A percentile compares a stretch with the other conserved stretches of the same genome.
These are phyloP conservation scores for Trichoderma orchidacearum DNA, from an alignment of 495 filamentous ascomycete species.

Conservation along the genomic window DNA sequence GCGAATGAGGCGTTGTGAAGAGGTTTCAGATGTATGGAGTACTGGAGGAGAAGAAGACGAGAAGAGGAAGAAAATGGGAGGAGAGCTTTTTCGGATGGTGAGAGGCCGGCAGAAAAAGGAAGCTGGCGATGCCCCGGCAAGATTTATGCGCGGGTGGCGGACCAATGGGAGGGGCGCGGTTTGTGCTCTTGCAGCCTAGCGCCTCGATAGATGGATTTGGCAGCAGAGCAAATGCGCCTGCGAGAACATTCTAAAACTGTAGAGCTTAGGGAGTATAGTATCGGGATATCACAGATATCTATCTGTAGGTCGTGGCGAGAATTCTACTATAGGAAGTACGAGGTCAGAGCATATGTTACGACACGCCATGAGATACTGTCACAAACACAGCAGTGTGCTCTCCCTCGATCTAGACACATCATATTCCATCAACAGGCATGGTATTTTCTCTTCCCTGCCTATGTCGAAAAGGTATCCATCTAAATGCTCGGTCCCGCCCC, in stretches of 20 bases:
- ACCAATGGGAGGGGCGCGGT: not conserved
- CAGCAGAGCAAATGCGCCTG: not conserved
- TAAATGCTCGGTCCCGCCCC: too few relatives aligned
- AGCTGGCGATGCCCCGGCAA: not conserved
- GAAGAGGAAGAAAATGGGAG: not conserved
- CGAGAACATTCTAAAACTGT: not conserved
- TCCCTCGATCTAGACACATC: too few relatives aligned
- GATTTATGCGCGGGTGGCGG: conserved; percentile 1
- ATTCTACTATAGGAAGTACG: too few relatives aligned
- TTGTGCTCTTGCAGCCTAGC: not conserved
- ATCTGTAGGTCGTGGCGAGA: too few relatives aligned
- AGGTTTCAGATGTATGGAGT: conserved; percentile 5
- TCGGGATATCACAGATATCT: too few relatives aligned
- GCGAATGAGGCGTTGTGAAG: conserved; percentile 15
- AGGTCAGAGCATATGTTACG: too few relatives aligned
- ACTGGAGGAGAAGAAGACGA: not conserved
- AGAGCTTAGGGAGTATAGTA: too few relatives aligned
- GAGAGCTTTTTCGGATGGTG: not conserved
- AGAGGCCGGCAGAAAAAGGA: not conserved
- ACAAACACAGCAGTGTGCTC: too few relatives aligned
- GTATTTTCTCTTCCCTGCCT: too few relatives aligned
- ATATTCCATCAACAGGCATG: too few relatives aligned
- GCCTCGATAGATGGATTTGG: not conserved
- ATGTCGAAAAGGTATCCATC: too few relatives aligned
- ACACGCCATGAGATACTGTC: too few relatives aligned